Conservation (phyloP, 2,329 filamentous ascomycete species). For the Coniochaeta sp. region DNA sequence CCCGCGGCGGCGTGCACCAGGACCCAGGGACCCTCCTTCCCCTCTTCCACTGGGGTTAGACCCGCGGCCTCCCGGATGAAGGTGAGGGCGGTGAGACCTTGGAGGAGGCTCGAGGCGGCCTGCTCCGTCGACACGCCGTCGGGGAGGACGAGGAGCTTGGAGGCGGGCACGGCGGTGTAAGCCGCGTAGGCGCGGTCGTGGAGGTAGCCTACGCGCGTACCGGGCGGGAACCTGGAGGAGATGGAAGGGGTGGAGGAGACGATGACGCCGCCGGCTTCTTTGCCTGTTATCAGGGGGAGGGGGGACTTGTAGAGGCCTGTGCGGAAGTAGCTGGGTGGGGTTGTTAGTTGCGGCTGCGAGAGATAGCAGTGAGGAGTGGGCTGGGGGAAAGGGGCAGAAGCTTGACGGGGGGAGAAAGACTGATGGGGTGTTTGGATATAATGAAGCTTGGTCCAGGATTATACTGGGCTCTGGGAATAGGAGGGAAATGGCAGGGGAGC, state of each 20-base stretch:
- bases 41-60: conserved; percentile 32
- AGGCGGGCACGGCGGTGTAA: conserved; percentile 46
- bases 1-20: conserved; percentile 79
- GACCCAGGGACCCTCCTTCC: conserved; percentile 72
- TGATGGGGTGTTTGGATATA: too few species aligned
- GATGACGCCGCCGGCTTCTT: conserved; percentile 70
- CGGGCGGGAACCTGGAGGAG: conserved; percentile 49
- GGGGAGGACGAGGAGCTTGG: conserved; percentile 56
- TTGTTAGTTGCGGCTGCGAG: too few species aligned
- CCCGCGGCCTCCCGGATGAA: conserved; percentile 61
- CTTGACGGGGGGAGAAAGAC: too few species aligned
- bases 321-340: conserved; percentile 65
- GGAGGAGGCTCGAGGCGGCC: conserved; percentile 65
- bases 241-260: conserved; percentile 50
- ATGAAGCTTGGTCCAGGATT: too few species aligned
- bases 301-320: conserved; percentile 69
- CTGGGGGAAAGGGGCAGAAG: background rate
- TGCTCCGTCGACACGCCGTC: conserved; percentile 50
- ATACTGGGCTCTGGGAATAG: too few species aligned
- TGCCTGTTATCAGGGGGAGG: conserved; percentile 69
- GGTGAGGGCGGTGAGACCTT: conserved; percentile 77
- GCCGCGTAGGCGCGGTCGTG: conserved; percentile 46
- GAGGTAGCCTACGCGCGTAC: conserved; percentile 69
- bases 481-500: too few species aligned
- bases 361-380: background rate